A percentile compares a stretch with the other conserved stretches of the same genome.
These are phyloP conservation scores for Ophiocordyceps australis DNA, from an alignment of 2,329 filamentous ascomycete species.

Conservation along the genomic window DNA sequence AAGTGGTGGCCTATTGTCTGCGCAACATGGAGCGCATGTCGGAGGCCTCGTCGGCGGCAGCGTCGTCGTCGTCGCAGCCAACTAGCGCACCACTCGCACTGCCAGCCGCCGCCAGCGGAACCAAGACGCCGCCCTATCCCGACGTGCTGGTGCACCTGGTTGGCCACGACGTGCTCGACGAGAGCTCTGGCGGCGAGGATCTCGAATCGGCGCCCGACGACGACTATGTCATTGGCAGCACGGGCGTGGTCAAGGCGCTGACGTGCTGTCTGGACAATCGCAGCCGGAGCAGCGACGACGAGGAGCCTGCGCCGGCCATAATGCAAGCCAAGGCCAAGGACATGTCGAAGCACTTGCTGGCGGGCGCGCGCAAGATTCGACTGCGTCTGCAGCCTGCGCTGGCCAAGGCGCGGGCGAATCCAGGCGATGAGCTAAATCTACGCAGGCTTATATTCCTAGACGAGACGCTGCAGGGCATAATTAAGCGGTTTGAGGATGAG, in stretches of 20 bases:
- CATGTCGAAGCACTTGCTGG: constrained; percentile 80
- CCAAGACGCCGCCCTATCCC: constrained; percentile 34
- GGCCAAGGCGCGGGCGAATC: constrained; percentile 49
- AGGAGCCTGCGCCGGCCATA: constrained; percentile 33
- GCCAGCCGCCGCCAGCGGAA: constrained; percentile 21
- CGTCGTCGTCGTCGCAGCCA: constrained; percentile 23
- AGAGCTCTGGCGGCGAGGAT: constrained; percentile 36
- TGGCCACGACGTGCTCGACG: constrained; percentile 40
- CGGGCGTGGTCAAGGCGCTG: constrained; percentile 85
- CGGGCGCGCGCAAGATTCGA: constrained; percentile 78
- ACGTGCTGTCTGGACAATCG: constrained; percentile 79
- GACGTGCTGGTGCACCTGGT: constrained; percentile 79
- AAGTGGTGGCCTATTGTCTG: constrained; percentile 87
- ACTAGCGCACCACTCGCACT: too few species aligned
- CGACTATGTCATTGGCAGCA: constrained; percentile 91
- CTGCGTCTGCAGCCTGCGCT: constrained; percentile 69
- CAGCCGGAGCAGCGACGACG: constrained; percentile 40
- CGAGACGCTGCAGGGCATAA: constrained; percentile 74
- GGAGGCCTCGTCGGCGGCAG: constrained; percentile 39
- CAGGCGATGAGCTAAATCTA: constrained; percentile 58
- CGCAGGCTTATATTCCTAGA: constrained; percentile 78
- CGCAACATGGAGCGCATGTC: constrained; percentile 74
- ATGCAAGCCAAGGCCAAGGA: constrained; percentile 54
- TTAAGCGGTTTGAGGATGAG: constrained; percentile 88
- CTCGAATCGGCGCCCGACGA: constrained; percentile 63